phyloP scores from a whole-genome alignment of 176 grass and related monocot species.

The Zizania latifolia region DNA sequence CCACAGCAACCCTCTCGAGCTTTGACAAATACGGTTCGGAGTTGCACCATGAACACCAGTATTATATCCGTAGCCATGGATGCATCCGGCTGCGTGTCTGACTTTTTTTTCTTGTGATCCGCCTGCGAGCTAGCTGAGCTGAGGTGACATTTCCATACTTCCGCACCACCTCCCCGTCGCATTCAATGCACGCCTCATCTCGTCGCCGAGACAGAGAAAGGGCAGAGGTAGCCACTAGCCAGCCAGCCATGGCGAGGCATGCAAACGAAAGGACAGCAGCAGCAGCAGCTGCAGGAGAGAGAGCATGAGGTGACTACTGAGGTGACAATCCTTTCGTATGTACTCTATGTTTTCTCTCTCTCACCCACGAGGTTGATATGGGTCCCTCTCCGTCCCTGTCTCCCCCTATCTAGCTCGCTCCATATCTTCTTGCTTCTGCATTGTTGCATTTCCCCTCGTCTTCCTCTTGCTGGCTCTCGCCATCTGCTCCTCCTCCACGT shows the following conservation, averaged over 20 bases:
- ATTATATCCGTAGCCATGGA: too few species aligned
- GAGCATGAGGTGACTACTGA: slow-evolving; percentile 39
- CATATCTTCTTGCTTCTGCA: neutral
- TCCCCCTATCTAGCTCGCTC: too few species aligned
- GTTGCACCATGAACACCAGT: too few species aligned
- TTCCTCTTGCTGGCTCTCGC: neutral
- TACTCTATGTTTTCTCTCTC: neutral
- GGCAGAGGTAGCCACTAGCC: too few species aligned
- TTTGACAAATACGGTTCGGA: neutral
- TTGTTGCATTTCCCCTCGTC: neutral
- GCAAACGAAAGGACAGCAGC: neutral
- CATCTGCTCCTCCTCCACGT: neutral
- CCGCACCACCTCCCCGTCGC: neutral
- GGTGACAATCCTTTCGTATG: slow-evolving; percentile 30
- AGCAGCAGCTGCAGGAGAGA: neutral
- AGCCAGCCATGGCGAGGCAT: slow-evolving; percentile 10
- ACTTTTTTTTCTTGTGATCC: slow-evolving; percentile 8
- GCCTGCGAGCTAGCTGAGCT: neutral
- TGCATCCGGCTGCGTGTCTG: neutral
- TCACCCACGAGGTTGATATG: slow-evolving; percentile 43
- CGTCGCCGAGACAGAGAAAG: neutral
- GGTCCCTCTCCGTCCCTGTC: slow-evolving; percentile 13
- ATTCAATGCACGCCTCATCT: slow-evolving; percentile 32
- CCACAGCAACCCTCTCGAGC: neutral
- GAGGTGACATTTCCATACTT: slow-evolving; percentile 46